Conservation (phyloP, 2,329 filamentous ascomycete genomes). For the Claviceps paspali region DNA sequence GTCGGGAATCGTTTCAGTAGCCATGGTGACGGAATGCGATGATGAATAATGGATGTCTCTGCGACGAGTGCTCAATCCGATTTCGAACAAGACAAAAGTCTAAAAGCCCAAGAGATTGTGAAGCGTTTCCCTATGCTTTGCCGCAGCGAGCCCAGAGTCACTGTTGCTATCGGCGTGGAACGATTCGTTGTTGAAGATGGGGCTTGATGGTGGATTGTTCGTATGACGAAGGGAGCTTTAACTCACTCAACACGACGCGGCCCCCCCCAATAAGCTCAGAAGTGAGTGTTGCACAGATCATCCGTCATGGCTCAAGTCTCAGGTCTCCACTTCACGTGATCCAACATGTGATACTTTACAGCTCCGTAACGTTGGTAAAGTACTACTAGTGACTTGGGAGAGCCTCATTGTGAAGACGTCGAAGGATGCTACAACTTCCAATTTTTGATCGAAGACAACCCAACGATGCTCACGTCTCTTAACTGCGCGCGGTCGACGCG, state of each 20-base stretch:
- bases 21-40: background rate
- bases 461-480: slow-evolving; percentile 41
- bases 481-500: slow-evolving; percentile 39
- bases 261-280: too few relatives aligned
- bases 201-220: background rate
- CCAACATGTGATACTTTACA: background rate
- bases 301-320: too few relatives aligned
- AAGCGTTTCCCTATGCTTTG: background rate
- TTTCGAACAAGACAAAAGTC: background rate
- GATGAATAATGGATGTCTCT: background rate
- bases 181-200: background rate
- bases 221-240: background rate
- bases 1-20: slow-evolving; percentile 66
- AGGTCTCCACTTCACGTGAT: background rate
- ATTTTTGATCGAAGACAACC: slow-evolving; percentile 1
- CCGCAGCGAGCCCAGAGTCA: background rate
- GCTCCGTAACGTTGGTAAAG: background rate
- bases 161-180: background rate
- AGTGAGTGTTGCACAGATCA: background rate
- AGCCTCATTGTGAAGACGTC: background rate
- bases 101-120: background rate
- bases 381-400: too few relatives aligned
- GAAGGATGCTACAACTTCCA: background rate
- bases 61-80: background rate
- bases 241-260: too few relatives aligned